Percentiles rank a stretch among this genome's conserved stretches.
Conservation (phyloP, 306 rosid species). For the Castanea sativa region DNA sequence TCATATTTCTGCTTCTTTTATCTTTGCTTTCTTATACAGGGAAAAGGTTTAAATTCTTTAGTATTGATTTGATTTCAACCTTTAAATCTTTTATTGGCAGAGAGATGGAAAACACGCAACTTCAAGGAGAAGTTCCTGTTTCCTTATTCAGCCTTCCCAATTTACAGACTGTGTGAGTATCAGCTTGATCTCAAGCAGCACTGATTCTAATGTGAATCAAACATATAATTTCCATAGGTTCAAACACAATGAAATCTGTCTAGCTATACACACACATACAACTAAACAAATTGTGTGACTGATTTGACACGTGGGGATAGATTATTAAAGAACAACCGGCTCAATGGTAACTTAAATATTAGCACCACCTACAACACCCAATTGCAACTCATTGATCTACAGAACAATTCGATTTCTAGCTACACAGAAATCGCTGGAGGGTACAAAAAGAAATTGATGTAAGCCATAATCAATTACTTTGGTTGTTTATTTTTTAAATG, state of each 20-base stretch:
- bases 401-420: no score
- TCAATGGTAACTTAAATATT: no score
- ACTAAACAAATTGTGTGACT: background rate
- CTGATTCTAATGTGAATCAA: background rate
- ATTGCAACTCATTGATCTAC: no score
- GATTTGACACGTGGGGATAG: no score
- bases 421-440: background rate
- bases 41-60: background rate
- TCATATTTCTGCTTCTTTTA: no score
- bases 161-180: constrained; percentile 38
- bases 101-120: constrained; percentile 26
- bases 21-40: no score
- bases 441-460: constrained; percentile 22
- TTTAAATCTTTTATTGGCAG: constrained; percentile 10
- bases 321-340: no score
- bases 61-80: background rate
- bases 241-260: background rate
- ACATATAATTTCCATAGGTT: background rate
- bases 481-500: background rate
- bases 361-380: no score
- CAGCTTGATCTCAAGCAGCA: background rate
- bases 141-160: constrained; percentile 26
- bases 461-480: background rate
- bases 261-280: background rate
- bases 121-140: constrained; percentile 29